Percentiles rank a stretch among this genome's conserved stretches.
Evolutionary conservation across 139 green algal species (phyloP).

Genomic region (Chlorella sp.): DNA sequence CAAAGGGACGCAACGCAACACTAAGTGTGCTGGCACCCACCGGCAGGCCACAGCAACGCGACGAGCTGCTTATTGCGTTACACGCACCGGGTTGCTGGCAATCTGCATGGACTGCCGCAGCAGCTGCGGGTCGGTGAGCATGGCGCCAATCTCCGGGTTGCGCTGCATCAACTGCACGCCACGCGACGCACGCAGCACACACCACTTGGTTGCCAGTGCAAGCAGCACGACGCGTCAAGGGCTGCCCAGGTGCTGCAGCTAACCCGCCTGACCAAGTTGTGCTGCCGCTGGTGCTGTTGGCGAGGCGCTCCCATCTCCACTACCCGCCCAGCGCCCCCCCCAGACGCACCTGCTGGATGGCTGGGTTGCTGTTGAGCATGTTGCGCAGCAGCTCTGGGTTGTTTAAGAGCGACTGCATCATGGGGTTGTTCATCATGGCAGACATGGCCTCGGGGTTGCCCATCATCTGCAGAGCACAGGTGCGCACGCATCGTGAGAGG

Average conservation of each 20-base stretch:
- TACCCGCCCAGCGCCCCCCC: too few species aligned
- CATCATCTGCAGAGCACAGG: background rate
- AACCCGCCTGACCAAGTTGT: background rate
- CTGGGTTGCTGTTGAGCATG: constrained; percentile 74
- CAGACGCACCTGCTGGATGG: constrained; percentile 56
- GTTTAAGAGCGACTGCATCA: constrained; percentile 63
- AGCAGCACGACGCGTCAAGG: background rate
- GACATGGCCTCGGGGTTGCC: constrained; percentile 40
- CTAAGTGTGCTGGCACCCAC: background rate
- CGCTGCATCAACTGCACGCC: constrained; percentile 75
- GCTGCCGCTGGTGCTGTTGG: background rate
- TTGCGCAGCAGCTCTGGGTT: constrained; percentile 81
- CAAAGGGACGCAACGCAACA: background rate
- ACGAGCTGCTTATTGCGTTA: background rate
- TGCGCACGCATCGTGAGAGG: background rate
- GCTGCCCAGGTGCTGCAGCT: background rate
- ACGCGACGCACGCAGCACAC: background rate
- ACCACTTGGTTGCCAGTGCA: background rate
- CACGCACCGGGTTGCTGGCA: constrained; percentile 73
- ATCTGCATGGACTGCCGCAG: constrained; percentile 76
- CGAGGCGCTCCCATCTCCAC: too few species aligned
- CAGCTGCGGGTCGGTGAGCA: constrained; percentile 84
- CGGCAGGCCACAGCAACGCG: background rate
- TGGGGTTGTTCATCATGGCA: constrained; percentile 63
- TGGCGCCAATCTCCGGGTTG: constrained; percentile 85